Evolutionary conservation across 768 basidiomycete genomes (phyloP).

Genomic region (Suillus subaureus): DNA sequence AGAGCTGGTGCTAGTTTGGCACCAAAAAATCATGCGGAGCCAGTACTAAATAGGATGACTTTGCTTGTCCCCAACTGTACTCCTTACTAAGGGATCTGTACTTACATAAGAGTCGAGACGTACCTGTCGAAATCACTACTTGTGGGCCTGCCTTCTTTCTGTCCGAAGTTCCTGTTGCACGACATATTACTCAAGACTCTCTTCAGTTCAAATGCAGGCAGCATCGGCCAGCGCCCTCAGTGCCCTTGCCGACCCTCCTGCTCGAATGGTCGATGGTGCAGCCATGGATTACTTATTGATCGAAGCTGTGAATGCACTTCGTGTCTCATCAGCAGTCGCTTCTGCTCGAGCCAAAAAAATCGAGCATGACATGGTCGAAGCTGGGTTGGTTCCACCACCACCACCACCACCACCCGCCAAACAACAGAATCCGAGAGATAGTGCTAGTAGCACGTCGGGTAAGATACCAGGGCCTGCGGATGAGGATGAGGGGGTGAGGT

Average conservation of each 20-base stretch:
- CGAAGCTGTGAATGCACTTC: constrained; percentile 74
- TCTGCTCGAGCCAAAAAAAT: constrained; percentile 63
- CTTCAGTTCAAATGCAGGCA: constrained; percentile 33
- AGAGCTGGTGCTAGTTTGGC: not conserved
- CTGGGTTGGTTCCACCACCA: constrained; percentile 66
- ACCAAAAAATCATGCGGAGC: not conserved
- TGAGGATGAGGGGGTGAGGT: constrained; percentile 70
- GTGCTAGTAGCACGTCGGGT: constrained; percentile 31
- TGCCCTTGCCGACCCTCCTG: constrained; percentile 66
- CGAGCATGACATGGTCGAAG: constrained; percentile 79
- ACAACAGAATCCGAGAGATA: constrained; percentile 35
- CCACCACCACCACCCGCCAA: constrained; percentile 46
- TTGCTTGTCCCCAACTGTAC: too few species aligned
- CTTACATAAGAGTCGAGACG: too few species aligned
- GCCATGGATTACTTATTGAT: constrained; percentile 88
- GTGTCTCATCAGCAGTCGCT: constrained; percentile 74
- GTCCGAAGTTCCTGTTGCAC: not conserved
- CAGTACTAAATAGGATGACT: not conserved
- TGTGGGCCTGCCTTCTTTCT: not conserved
- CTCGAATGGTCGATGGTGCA: constrained; percentile 61
- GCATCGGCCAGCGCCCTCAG: constrained; percentile 39
- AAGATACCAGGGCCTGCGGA: constrained; percentile 36
- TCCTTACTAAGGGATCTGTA: too few species aligned
- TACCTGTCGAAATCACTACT: too few species aligned
- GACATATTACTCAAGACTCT: constrained; percentile 15